Percentiles rank a stretch among this genome's conserved stretches.
These are phyloP conservation scores for Fusarium aywerte DNA, from an alignment of 2,329 filamentous ascomycete genomes.

Conservation along the genomic window DNA sequence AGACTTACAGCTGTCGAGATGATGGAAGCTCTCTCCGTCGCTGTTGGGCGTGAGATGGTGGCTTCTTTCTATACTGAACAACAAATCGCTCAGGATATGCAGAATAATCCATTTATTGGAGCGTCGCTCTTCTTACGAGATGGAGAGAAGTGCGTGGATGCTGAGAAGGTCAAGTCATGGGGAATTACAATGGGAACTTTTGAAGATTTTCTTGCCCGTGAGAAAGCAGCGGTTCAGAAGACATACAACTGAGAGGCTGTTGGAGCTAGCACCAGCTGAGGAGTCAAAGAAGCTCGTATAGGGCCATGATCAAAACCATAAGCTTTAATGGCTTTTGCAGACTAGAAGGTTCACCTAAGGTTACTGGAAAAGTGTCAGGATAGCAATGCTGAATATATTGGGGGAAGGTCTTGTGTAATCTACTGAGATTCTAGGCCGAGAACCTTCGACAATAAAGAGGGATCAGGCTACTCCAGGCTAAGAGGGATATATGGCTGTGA, in stretches of 20 bases:
- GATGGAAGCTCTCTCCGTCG: background rate
- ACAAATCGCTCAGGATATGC: background rate
- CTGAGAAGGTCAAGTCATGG: background rate
- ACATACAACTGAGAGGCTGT: background rate
- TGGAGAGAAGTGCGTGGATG: background rate
- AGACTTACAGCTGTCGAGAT: background rate
- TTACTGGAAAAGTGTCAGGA: too few relatives aligned
- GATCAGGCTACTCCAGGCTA: too few relatives aligned
- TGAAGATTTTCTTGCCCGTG: background rate
- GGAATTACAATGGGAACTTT: background rate
- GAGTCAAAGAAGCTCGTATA: too few relatives aligned
- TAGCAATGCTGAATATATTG: too few relatives aligned
- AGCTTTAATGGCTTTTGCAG: too few relatives aligned
- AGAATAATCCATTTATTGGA: background rate
- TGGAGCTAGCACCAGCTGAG: background rate
- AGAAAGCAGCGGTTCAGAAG: background rate
- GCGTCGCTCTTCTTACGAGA: slow-evolving; percentile 1
- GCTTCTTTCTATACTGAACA: background rate
- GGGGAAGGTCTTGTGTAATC: too few relatives aligned
- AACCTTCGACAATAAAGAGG: too few relatives aligned
- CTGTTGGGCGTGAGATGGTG: background rate
- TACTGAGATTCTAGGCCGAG: too few relatives aligned
- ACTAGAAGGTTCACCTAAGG: too few relatives aligned
- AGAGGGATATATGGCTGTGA: too few relatives aligned
- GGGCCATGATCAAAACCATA: too few relatives aligned